Evolutionary conservation across 2,329 filamentous ascomycete genomes (phyloP).

Genomic region (Lachnellula arida): DNA sequence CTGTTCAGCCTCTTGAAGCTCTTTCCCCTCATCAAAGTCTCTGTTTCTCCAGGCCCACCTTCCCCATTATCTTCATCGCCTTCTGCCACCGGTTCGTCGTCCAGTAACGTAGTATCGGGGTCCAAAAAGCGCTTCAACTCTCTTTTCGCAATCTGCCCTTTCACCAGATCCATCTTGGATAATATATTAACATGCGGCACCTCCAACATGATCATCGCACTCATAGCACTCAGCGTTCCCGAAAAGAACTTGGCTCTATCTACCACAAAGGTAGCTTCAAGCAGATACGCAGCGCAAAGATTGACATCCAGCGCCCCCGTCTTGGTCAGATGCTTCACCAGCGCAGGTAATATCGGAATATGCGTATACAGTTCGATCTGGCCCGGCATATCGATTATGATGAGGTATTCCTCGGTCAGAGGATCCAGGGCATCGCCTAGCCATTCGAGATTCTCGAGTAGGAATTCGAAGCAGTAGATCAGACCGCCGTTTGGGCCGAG

Average conservation of each 20-base stretch:
- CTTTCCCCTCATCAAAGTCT: constrained; percentile 72
- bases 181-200: constrained; percentile 94
- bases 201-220: constrained; percentile 97
- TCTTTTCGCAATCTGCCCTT: constrained; percentile 79
- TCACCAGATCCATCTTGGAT: constrained; percentile 96
- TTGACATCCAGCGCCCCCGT: constrained; percentile 80
- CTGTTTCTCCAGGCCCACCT: constrained; percentile 54
- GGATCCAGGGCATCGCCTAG: constrained; percentile 78
- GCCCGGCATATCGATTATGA: constrained; percentile 97
- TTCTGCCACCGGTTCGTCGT: constrained; percentile 55
- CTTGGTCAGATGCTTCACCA: constrained; percentile 76
- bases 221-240: constrained; percentile 93
- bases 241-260: constrained; percentile 97
- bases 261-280: constrained; percentile 93
- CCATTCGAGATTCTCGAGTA: constrained; percentile 92
- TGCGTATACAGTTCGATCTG: constrained; percentile 99
- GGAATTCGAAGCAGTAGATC: constrained; percentile 95
- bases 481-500: constrained; percentile 88
- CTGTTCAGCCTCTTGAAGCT: constrained; percentile 80
- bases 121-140: constrained; percentile 88
- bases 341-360: constrained; percentile 81
- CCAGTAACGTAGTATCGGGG: constrained; percentile 75
- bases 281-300: constrained; percentile 87
- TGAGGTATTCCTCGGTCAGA: constrained; percentile 90
- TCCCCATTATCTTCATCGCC: constrained; percentile 42